Base-by-base conservation (phyloP, 2,329 filamentous ascomycete species). In the Phialophora macrospora region DNA sequence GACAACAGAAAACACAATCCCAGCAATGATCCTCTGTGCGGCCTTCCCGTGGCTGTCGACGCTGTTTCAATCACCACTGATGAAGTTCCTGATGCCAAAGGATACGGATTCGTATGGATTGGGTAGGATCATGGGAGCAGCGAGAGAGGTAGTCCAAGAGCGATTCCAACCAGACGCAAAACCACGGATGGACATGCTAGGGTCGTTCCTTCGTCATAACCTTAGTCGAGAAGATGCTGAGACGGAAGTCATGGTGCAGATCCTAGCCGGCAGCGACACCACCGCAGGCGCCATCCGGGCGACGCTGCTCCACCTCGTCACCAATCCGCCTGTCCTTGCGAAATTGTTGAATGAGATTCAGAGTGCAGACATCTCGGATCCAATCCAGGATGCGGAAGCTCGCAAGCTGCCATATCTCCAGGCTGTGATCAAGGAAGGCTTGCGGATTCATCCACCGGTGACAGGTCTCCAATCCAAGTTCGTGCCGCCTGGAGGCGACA, bases 201-300 rank as follows among this genome's bases (percentile, higher is more conserved):
- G 71, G 7, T 75, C 74, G 1, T 76, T 76, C 48, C 68, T 76
- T 48, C 64, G 65, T 6, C 73, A 75, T 60, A 72, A 74, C 48
- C 63, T 71, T 17, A 55, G 48, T 4, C 58, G 41, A 52, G 56
- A 63, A 30, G 58, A 69, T 24, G 63, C 63, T 17, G 69, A 68
- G 32, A 58, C 58, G 14, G 68, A 71, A 34, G 55, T 63, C 5
- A 61, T 70, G 55, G 58, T 70, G 8, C 68, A 70, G 48, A 62
- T 71, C 22, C 68, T 74, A 12, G 75, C 74, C 14, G 86, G 86
- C 22, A 86, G 85, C n/a, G 85, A 88, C 75, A 64, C 68, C 14
- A 65, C 66, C 9, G 61, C 63, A 7, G 51, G 59, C 3, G 56
- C 63, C 26, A 61, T 67, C 30, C 64, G 64, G 30, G 62, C 55